These are phyloP conservation scores for Takakia lepidozioides DNA, from an alignment of 225 moss, liverwort and hornwort genomes.

Conservation along the genomic window DNA sequence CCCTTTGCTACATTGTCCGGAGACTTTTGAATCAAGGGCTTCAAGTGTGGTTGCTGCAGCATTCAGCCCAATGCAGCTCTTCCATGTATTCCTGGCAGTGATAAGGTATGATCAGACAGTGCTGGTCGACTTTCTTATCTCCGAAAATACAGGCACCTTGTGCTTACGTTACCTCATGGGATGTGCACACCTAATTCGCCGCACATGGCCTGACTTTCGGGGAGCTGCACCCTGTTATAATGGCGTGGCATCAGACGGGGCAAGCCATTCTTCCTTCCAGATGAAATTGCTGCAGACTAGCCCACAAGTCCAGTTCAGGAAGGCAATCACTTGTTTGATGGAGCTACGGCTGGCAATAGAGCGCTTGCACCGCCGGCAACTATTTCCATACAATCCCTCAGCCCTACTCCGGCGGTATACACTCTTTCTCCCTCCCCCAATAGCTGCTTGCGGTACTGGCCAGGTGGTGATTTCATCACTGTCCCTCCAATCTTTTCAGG, in stretches of 20 bases:
- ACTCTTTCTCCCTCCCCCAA: background rate
- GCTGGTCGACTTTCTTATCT: slow-evolving; percentile 59
- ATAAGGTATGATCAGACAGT: slow-evolving; percentile 49
- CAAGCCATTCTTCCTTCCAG: no score
- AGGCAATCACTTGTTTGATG: slow-evolving; percentile 38
- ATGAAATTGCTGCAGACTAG: no score
- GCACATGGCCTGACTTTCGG: slow-evolving; percentile 36
- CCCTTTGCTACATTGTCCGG: slow-evolving; percentile 18
- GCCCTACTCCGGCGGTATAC: slow-evolving; percentile 49
- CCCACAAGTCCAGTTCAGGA: slow-evolving; percentile 10
- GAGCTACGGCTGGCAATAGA: slow-evolving; percentile 46
- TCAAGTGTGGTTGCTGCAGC: slow-evolving; percentile 20
- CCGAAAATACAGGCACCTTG: slow-evolving; percentile 44
- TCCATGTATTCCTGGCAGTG: slow-evolving; percentile 46
- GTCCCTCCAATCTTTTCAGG: background rate
- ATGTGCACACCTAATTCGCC: slow-evolving; percentile 29
- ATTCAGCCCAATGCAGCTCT: slow-evolving; percentile 31
- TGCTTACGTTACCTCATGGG: slow-evolving; percentile 57
- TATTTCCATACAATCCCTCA: slow-evolving; percentile 71
- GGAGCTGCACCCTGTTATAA: background rate
- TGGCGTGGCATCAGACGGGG: slow-evolving; percentile 4
- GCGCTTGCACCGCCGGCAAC: slow-evolving; percentile 35
- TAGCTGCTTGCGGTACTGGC: no score
- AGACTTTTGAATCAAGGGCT: slow-evolving; percentile 6
- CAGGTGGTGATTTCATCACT: no score